Conservation (phyloP, 768 basidiomycete genomes). For the Rhizopogon sp. region DNA sequence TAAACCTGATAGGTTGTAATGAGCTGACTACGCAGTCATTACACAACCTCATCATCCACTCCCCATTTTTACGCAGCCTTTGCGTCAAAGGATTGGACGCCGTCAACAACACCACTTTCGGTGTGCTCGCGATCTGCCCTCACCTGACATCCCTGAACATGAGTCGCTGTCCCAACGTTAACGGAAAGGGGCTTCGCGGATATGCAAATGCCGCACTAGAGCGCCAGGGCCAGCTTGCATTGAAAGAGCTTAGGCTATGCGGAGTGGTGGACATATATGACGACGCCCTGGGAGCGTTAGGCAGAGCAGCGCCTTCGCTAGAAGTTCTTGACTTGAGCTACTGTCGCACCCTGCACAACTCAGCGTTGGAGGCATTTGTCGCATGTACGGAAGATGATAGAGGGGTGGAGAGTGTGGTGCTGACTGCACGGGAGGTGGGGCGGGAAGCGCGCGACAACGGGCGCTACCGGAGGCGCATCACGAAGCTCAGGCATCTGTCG, state of each 20-base stretch:
- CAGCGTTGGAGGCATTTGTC: constrained; percentile 69
- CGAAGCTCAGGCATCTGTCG: constrained; percentile 66
- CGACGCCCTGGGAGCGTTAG: constrained; percentile 58
- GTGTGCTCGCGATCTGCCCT: constrained; percentile 56
- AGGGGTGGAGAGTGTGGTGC: constrained; percentile 37
- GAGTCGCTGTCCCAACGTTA: constrained; percentile 64
- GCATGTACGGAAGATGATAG: constrained; percentile 34
- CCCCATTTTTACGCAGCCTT: constrained; percentile 52
- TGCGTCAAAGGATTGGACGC: constrained; percentile 62
- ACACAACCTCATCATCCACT: constrained; percentile 63
- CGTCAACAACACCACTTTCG: constrained; percentile 73
- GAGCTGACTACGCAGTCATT: constrained; percentile 61
- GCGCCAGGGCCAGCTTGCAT: constrained; percentile 42
- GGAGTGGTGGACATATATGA: constrained; percentile 62
- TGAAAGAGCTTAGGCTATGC: constrained; percentile 63
- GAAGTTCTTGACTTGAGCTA: constrained; percentile 82
- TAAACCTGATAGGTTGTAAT: constrained; percentile 73
- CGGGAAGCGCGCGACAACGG: constrained; percentile 47
- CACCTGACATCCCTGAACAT: constrained; percentile 60
- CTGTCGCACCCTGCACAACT: constrained; percentile 65
- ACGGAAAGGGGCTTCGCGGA: constrained; percentile 53
- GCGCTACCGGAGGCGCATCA: constrained; percentile 55
- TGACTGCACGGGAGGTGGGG: constrained; percentile 63
- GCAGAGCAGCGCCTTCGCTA: constrained; percentile 62
- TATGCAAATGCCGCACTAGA: constrained; percentile 39